A percentile compares a stretch with the other conserved stretches of the same genome.
These are phyloP conservation scores for Jatropha multifida DNA, from an alignment of 441 rosid species.

Conservation along the genomic window DNA sequence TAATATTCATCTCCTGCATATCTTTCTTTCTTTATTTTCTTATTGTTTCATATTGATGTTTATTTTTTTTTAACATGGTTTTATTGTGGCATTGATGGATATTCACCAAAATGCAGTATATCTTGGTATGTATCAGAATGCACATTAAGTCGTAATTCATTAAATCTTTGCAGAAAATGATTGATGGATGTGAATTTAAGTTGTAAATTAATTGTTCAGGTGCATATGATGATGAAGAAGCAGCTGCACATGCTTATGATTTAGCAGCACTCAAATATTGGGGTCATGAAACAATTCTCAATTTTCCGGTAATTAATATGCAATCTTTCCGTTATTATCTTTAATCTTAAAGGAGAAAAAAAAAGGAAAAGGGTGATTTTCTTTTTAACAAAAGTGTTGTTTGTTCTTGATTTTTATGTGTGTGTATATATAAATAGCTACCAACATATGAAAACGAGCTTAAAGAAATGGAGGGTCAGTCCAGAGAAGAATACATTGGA, in stretches of 20 bases:
- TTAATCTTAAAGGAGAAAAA: background rate
- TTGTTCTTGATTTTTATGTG: background rate
- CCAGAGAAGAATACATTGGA: conserved; percentile 79
- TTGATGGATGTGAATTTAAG: too few species aligned
- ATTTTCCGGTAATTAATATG: conserved; percentile 58
- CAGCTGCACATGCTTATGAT: conserved; percentile 94
- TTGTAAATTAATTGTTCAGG: conserved; percentile 34
- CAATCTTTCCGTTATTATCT: background rate
- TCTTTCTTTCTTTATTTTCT: too few species aligned
- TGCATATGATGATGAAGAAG: conserved; percentile 85
- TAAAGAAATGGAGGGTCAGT: conserved; percentile 70
- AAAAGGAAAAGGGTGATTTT: background rate
- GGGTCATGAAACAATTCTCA: conserved; percentile 83
- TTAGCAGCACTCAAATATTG: conserved; percentile 94
- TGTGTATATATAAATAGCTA: conserved; percentile 23
- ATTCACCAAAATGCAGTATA: conserved; percentile 42
- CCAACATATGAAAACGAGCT: conserved; percentile 51
- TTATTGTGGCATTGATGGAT: conserved; percentile 1
- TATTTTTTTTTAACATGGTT: background rate
- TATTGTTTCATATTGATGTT: conserved; percentile 1
- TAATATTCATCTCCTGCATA: background rate
- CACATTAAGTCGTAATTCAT: too few species aligned
- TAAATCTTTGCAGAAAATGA: too few species aligned
- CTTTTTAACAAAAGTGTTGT: background rate
- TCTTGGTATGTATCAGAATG: conserved; percentile 38